Conservation (phyloP, 495 filamentous ascomycete genomes). For the Oidiodendron maius region DNA sequence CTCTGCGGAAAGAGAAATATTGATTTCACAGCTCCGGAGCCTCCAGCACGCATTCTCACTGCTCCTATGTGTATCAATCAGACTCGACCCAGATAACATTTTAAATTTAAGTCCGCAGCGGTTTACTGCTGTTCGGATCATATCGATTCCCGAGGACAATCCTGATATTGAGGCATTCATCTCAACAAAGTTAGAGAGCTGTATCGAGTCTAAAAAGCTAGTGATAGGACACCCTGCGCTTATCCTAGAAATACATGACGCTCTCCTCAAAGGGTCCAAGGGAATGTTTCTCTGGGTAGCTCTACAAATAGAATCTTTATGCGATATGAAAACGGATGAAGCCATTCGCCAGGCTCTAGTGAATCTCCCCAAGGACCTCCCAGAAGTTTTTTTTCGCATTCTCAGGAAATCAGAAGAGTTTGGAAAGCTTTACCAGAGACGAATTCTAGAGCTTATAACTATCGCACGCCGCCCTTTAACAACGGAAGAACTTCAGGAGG, state of each 20-base stretch:
- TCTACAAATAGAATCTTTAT: conserved; percentile 36
- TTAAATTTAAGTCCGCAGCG: conserved; percentile 16
- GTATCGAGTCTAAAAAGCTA: conserved; percentile 28
- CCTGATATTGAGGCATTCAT: conserved; percentile 35
- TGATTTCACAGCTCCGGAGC: conserved; percentile 21
- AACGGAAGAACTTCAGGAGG: conserved; percentile 36
- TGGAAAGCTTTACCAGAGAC: conserved; percentile 21
- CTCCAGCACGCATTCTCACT: conserved; percentile 25
- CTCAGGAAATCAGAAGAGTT: conserved; percentile 24
- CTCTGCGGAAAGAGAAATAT: conserved; percentile 15
- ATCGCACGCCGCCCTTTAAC: conserved; percentile 31
- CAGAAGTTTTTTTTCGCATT: conserved; percentile 34
- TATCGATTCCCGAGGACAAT: conserved; percentile 31
- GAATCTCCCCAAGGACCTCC: conserved; percentile 36
- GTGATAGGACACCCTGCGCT: conserved; percentile 29
- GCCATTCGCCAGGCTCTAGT: conserved; percentile 33
- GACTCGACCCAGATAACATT: conserved; percentile 25
- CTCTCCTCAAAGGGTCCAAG: conserved; percentile 27
- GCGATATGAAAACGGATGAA: conserved; percentile 32
- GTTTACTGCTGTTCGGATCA: conserved; percentile 13
- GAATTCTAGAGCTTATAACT: conserved; percentile 29
- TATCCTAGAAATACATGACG: conserved; percentile 30
- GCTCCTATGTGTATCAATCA: conserved; percentile 27
- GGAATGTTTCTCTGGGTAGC: conserved; percentile 46
- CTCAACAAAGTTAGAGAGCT: conserved; percentile 26